Base-by-base conservation (phyloP, 768 basidiomycete species). In the Tylopilus intermedius region DNA sequence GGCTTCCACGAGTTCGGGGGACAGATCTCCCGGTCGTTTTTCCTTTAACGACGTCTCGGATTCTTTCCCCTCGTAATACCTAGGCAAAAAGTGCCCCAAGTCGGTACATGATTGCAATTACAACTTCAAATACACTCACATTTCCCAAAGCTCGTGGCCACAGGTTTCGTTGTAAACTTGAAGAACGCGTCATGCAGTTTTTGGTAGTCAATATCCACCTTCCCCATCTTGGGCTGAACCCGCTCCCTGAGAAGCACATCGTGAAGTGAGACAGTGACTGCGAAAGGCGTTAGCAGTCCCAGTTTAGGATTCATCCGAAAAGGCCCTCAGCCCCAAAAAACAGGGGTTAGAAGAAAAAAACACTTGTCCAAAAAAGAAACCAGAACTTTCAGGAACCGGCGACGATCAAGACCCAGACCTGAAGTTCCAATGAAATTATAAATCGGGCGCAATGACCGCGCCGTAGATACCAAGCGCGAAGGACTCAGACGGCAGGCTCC, bases 11-110 rank as follows among this genome's bases (percentile, higher is more conserved):
- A 99, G 85, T 67, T 99, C 96, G n/a, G 92, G 88, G 14, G 94
- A 97, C 41, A 99, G 72, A 68, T 98, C 96, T 59, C 96, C 96
- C 5, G 96, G 96, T 56, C 90, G 80, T 72, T 97, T 97, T 68
- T 98, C 94, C 71, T 94, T 91, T 57, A 98, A 72, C 43, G 93
- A 92, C 9, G 96, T 98, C 73, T 99, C 96, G 56, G 96, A 94
- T 70, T 99, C 96, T 71, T 99, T 99, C 52, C 96, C 96, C 78
- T 99, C 96, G 67, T 98, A 99, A 71, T 99, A 99, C 83, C 92
- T 94, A 11, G 15, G 61, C 6, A 27, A 49, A n/a, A 38, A 30
- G 18, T 18, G 18, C 41, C 22, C 44, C 24, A 55, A 18, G 22
- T 58, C 42, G 11, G 29, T 22, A 46, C 51, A 15, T 43, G 2